Conservation (phyloP, 2,329 filamentous ascomycete species). For the Fusarium humuli region DNA sequence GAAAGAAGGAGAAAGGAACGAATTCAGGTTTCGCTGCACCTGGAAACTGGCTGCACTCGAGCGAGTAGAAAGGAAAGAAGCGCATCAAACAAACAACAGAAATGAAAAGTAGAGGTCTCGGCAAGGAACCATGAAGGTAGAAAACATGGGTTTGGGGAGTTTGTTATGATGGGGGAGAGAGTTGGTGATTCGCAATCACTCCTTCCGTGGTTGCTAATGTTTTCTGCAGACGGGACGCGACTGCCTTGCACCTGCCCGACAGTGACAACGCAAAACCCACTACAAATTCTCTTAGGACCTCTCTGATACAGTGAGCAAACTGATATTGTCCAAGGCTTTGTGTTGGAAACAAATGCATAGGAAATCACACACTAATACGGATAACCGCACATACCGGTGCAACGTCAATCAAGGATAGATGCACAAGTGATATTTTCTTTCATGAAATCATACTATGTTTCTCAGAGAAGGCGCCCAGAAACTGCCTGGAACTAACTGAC, state of each 20-base stretch:
- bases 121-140: too few species aligned
- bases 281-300: background rate
- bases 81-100: background rate
- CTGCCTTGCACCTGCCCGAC: conserved; percentile 8
- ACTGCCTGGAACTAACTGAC: background rate
- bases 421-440: background rate
- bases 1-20: background rate
- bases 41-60: background rate
- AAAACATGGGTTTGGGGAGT: background rate
- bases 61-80: background rate
- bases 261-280: background rate
- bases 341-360: background rate
- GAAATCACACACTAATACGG: background rate
- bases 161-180: background rate
- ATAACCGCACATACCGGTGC: background rate
- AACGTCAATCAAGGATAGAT: background rate
- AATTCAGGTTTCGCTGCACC: background rate
- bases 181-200: background rate
- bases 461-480: conserved; percentile 32
- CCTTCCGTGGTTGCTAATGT: conserved; percentile 5
- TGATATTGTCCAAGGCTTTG: background rate
- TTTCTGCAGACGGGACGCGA: background rate
- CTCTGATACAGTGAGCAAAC: background rate
- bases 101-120: background rate
- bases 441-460: conserved; percentile 2